Evolutionary conservation across 2,329 filamentous ascomycete genomes (phyloP), one percentile per base, ranked within the genome.

Genomic region (Pseudopithomyces maydicus): DNA sequence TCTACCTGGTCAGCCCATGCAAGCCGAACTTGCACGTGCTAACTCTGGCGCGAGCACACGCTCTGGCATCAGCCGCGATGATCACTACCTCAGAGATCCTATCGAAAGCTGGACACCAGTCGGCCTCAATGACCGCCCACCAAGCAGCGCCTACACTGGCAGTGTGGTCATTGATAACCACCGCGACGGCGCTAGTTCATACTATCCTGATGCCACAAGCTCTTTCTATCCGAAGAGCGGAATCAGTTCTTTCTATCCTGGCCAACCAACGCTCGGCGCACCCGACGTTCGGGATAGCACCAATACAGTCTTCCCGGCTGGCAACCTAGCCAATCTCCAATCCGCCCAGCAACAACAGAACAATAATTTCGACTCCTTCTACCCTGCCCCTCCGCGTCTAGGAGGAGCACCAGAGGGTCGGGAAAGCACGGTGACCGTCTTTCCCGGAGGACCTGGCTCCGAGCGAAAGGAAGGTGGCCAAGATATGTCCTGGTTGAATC

Each of bases 401-500:
- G 87, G 48, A 70, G 74, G 84, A 2, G 87, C 85, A 61, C 86
- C 87, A 17, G 83, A 88, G 32, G 55, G 49, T 17, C 87, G 88
- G 0, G 85, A 87, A 36, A 90, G 87, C 62, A 81, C 70, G 19
- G 69, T 68, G 8, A 75, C 73, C 19, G 66, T 74, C 55, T 41
- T 77, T 75, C 8, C 57, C 38, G 63, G 57, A 54, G 36, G 22
- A 2, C 61, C 58, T 7, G 52, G 54, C 45, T 54, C 62, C 14
- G 58, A 59, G 19, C 55, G 53, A n/a, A 68, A 67, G 51, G 62
- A 68, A 29, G 63, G 58, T 46, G 65, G 71, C 35, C 83, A 46
- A 79, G 90, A 92, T 73, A 90, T 92, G 88, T 91, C 88, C 76
- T 93, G 90, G 90, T 77, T 93, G 61, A 92, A 92, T 69, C 80